Percentiles rank a stretch among this genome's conserved stretches.
phyloP scores from a whole-genome alignment of 768 basidiomycete genomes.

The Pleurotus tuoliensis region DNA sequence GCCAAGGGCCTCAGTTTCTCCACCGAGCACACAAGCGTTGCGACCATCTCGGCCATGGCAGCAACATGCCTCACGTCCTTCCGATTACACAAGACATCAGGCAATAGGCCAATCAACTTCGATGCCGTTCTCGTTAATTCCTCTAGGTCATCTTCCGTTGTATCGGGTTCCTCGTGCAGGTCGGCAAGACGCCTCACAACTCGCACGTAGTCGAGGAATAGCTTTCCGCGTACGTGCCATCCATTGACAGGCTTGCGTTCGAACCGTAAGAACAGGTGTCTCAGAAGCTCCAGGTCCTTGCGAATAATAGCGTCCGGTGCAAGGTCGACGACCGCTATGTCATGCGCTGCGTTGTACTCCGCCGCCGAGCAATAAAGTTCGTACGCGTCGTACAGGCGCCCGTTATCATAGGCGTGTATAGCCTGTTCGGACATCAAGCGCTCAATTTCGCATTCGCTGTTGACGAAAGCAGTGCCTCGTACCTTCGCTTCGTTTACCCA shows the following conservation, averaged over 20 bases:
- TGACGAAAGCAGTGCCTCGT: constrained; percentile 9
- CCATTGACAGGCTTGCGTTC: constrained; percentile 55
- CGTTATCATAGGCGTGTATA: constrained; percentile 54
- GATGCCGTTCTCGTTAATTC: constrained; percentile 57
- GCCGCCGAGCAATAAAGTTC: constrained; percentile 71
- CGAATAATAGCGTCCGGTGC: constrained; percentile 84
- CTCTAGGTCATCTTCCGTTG: constrained; percentile 56
- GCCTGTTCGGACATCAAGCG: constrained; percentile 42
- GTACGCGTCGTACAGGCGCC: constrained; percentile 70
- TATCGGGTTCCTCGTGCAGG: constrained; percentile 39
- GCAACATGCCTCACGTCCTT: constrained; percentile 63
- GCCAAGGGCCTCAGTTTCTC: constrained; percentile 58
- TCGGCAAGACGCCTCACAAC: constrained; percentile 58
- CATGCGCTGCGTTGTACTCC: constrained; percentile 71
- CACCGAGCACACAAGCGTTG: constrained; percentile 52
- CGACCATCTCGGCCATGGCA: constrained; percentile 71
- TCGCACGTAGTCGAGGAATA: constrained; percentile 72
- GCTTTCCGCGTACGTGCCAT: constrained; percentile 87
- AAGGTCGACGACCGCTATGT: constrained; percentile 79
- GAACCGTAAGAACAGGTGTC: constrained; percentile 67
- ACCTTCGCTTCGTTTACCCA: constrained; percentile 96
- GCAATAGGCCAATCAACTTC: constrained; percentile 61
- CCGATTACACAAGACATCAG: constrained; percentile 59
- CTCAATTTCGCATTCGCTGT: constrained; percentile 3
- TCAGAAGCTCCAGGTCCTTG: constrained; percentile 58